Base-by-base conservation (phyloP, 1,284 basidiomycete species). In the Cystobasidium pallidum region DNA sequence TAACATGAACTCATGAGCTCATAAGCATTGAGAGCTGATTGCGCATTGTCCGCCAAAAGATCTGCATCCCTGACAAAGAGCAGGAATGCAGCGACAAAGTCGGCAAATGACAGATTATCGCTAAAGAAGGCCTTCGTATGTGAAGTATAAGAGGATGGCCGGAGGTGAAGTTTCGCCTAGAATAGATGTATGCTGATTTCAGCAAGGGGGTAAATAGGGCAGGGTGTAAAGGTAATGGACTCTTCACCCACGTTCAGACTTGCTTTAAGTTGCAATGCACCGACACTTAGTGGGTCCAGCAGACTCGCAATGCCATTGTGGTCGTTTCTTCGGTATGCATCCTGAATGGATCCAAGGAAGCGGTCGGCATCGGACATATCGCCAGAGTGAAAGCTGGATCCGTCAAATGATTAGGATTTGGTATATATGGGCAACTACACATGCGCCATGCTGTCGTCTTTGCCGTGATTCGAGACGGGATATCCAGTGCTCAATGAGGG, bases 41-140 rank as follows among this genome's bases (percentile, higher is more conserved):
- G 47, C 6, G 55, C 45, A 19, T 64, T 49, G 6, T 54, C 45
- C 1, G 26, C 19, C 1, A 67, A 68, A 4, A 74, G 63, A 26
- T 66, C 66, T 17, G 64, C 41, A 59, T 78, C 77, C 13, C 77
- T 67, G 0, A 68, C 68, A 58, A 75, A 77, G 21, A 77, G 72
- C 15, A 77, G 58, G 55, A 72, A 76, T 28, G 73, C 65, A 30
- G 77, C 75, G 57, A 77, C 43, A 41, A 76, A 75, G 49, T 78
- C 77, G 19, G 74, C 72, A 52, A 77, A 72, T 0, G 75, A n/a
- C 0, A 34, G 28, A 51, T 74, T 74, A 39, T 74, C 73, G 8
- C 66, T n/a, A 49, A 75, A 70, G 59, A 73, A 49, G 47, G 72
- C 74, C 36, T 73, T 74, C 2, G 72, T 66, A 41, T 63, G 66